Evolutionary conservation across 495 filamentous ascomycete genomes (phyloP), one percentile per base, ranked within the genome.

Genomic region (Podospora pseudocomata): DNA sequence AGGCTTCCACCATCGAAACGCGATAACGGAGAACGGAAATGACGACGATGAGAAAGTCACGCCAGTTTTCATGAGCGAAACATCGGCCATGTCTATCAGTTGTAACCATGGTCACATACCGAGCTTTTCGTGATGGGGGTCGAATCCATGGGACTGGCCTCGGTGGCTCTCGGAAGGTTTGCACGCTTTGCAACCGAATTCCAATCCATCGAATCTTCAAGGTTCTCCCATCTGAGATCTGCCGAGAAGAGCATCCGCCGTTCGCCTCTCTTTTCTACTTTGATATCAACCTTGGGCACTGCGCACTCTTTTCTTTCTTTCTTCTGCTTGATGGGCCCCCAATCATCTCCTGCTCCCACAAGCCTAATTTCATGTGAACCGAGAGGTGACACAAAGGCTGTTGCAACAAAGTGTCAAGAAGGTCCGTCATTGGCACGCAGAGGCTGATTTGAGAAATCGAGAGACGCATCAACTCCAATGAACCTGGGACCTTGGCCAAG

Each of bases 401-500:
- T 26, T 61, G 19, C 59, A 30, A 26, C 30, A n/a, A n/a, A 61
- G 26, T 30, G 59, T 30, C 59, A 18, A 61, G 59, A 26, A 60
- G 58, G 58, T 26, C 58, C 13, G 20, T 23, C 19, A 27, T 23
- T 60, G 27, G 58, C 18, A 60, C 58, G 58, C 58, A 11, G 58
- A 60, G 58, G 58, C 58, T 60, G 58, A 32, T 60, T 60, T 61
- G 59, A 30, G 59, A 61, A 28, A 28, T 61, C 23, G 7, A 30
- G 30, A 61, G 27, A 26, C 18, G 23, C 59, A 61, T 61, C 59
- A 61, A 18, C 19, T 7, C 32, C 59, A 30, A 20, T 63, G 61
- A 63, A 63, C 61, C 61, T 34, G 32, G 20, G 30, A 63, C 61
- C 61, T 63, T 63, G 61, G 61, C 61, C 32, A 19, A 44, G 32